These are phyloP conservation scores for Apiosordaria backusii DNA, from an alignment of 495 filamentous ascomycete genomes.

Conservation along the genomic window DNA sequence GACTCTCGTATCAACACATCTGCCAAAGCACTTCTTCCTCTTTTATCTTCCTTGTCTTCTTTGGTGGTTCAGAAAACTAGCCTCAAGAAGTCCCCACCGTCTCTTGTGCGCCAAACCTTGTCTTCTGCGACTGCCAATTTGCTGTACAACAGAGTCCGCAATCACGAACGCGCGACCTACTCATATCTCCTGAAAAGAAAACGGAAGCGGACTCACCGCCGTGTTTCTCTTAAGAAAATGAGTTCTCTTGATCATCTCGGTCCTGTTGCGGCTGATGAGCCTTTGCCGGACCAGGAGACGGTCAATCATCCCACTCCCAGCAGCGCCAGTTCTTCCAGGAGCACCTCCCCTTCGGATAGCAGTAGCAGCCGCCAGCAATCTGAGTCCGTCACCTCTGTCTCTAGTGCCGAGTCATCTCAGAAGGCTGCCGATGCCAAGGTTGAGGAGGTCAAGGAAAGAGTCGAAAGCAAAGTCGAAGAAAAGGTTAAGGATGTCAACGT, in stretches of 20 bases:
- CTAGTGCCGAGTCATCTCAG: background rate
- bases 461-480: background rate
- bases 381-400: background rate
- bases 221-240: background rate
- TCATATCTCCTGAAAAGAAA: slow-evolving; percentile 9
- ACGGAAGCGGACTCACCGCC: slow-evolving; percentile 9
- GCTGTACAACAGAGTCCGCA: slow-evolving; percentile 11
- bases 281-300: background rate
- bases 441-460: background rate
- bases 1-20: background rate
- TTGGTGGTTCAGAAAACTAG: background rate
- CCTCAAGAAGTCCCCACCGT: background rate
- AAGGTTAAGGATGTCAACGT: background rate
- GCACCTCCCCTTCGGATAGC: slow-evolving; percentile 3
- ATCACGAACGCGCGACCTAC: slow-evolving; percentile 7
- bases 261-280: background rate
- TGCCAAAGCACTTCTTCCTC: background rate
- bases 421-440: background rate
- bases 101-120: background rate
- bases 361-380: background rate
- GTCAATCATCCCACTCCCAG: background rate
- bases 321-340: background rate
- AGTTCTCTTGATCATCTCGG: background rate
- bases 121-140: background rate
- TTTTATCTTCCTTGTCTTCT: background rate